Percentiles rank a stretch among this genome's conserved stretches.
These are phyloP conservation scores for Cyanodermella asteris DNA, from an alignment of 2,329 filamentous ascomycete species.

Conservation along the genomic window DNA sequence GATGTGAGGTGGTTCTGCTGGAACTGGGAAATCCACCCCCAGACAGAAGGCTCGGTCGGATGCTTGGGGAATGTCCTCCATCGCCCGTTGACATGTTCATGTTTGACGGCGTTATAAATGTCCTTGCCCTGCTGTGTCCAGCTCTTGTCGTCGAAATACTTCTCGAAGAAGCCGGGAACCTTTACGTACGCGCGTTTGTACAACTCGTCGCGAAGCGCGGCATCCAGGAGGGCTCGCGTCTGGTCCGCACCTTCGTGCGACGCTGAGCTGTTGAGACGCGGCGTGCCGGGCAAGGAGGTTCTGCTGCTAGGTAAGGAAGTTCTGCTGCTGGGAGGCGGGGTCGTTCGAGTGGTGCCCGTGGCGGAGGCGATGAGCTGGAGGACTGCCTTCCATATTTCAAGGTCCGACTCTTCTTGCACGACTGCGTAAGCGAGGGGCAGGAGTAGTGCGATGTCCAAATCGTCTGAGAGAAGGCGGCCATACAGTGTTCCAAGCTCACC, in stretches of 20 bases:
- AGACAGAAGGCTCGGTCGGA: no score
- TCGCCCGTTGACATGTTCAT: conserved; percentile 1
- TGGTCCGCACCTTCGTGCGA: conserved; percentile 8
- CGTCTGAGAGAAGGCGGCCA: not conserved
- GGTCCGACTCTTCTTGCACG: conserved; percentile 3
- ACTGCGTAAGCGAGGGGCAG: conserved; percentile 2
- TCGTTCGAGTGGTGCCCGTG: no score
- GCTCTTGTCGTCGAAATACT: conserved; percentile 9
- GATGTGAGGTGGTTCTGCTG: conserved; percentile 7
- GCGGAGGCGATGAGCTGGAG: conserved; percentile 5
- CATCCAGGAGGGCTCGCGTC: conserved; percentile 7
- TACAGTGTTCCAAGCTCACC: conserved; percentile 1
- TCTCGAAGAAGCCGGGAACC: conserved; percentile 8
- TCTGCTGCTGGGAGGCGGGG: no score
- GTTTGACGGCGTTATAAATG: conserved; percentile 3
- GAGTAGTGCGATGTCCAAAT: conserved; percentile 3
- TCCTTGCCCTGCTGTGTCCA: conserved; percentile 7
- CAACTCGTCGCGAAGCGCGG: conserved; percentile 8
- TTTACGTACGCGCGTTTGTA: conserved; percentile 5
- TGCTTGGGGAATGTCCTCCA: no score
- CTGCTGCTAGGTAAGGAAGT: conserved; percentile 4
- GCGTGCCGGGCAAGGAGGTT: conserved; percentile 4
- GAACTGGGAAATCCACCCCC: conserved; percentile 7
- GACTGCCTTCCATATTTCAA: conserved; percentile 5
- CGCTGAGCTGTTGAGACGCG: conserved; percentile 3